Percentiles rank a stretch among this genome's conserved stretches.
Evolutionary conservation across 768 basidiomycete species (phyloP).

Genomic region (Paxillus rubicundulus): DNA sequence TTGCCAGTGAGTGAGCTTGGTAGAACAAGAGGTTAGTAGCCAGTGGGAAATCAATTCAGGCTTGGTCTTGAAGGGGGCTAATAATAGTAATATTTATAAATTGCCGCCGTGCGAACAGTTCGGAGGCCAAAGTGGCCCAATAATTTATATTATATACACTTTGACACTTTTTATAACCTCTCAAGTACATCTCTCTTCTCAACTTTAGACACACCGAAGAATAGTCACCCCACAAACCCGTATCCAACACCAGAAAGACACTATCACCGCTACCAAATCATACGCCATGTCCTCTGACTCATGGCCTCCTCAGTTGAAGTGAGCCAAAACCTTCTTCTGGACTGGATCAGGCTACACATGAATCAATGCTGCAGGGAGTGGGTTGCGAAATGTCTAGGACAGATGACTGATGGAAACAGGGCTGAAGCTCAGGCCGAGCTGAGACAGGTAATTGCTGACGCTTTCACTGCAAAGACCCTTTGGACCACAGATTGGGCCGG

Average conservation of each 20-base stretch:
- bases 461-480: slow-evolving; percentile 79
- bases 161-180: neutral
- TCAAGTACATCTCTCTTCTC: neutral
- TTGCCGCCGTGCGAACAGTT: slow-evolving; percentile 20
- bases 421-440: slow-evolving; percentile 89
- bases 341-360: slow-evolving; percentile 7
- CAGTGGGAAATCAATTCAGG: neutral
- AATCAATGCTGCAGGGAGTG: slow-evolving; percentile 64
- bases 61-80: neutral
- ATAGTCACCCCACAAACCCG: neutral
- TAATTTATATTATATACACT: slow-evolving; percentile 15
- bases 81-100: too few relatives aligned
- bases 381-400: slow-evolving; percentile 90
- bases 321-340: slow-evolving; percentile 16
- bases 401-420: slow-evolving; percentile 87
- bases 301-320: slow-evolving; percentile 83
- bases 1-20: neutral
- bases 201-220: neutral
- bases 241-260: neutral
- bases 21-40: neutral
- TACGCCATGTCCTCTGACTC: slow-evolving; percentile 67
- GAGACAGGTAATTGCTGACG: slow-evolving; percentile 94
- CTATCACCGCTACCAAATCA: neutral
- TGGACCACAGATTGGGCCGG: slow-evolving; percentile 95
- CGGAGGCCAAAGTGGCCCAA: neutral